Conservation (phyloP, 2,329 filamentous ascomycete genomes). For the Neopestalotiopsis clavispora region DNA sequence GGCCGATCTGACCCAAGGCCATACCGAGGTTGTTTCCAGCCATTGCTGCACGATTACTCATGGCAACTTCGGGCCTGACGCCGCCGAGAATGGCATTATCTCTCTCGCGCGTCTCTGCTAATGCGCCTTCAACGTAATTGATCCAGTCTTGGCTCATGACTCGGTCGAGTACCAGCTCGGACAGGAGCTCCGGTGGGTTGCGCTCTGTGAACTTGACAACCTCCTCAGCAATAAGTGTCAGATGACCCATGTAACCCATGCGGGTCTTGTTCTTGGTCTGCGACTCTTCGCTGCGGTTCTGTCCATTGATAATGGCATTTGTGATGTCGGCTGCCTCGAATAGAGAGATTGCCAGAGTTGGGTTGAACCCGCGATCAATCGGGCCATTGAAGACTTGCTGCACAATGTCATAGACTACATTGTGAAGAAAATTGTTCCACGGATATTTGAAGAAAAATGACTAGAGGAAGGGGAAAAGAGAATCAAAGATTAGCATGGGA, state of each 20-base stretch:
- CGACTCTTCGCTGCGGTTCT: slow-evolving; percentile 83
- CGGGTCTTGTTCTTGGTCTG: slow-evolving; percentile 85
- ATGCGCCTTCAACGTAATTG: slow-evolving; percentile 89
- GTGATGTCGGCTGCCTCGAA: slow-evolving; percentile 92
- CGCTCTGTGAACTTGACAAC: slow-evolving; percentile 98
- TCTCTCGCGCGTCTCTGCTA: slow-evolving; percentile 91
- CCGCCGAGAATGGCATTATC: slow-evolving; percentile 98
- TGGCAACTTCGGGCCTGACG: slow-evolving; percentile 87
- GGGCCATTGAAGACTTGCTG: slow-evolving; percentile 99
- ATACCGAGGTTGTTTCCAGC: slow-evolving; percentile 53
- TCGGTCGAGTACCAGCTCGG: slow-evolving; percentile 81
- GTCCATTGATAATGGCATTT: slow-evolving; percentile 88
- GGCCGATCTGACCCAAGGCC: slow-evolving; percentile 52
- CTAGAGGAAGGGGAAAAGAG: slow-evolving; percentile 48
- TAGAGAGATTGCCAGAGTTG: slow-evolving; percentile 85
- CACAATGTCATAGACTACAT: slow-evolving; percentile 98
- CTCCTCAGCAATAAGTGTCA: slow-evolving; percentile 96
- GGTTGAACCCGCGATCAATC: slow-evolving; percentile 95
- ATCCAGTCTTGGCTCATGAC: slow-evolving; percentile 92
- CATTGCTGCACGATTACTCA: slow-evolving; percentile 75
- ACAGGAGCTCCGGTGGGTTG: slow-evolving; percentile 86
- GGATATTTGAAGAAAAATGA: slow-evolving; percentile 98
- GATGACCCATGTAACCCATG: slow-evolving; percentile 94
- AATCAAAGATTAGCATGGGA: neutral
- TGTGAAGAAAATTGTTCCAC: slow-evolving; percentile 99